These are phyloP conservation scores for Fusarium tricinctum DNA, from an alignment of 2,329 filamentous ascomycete genomes.

Conservation along the genomic window DNA sequence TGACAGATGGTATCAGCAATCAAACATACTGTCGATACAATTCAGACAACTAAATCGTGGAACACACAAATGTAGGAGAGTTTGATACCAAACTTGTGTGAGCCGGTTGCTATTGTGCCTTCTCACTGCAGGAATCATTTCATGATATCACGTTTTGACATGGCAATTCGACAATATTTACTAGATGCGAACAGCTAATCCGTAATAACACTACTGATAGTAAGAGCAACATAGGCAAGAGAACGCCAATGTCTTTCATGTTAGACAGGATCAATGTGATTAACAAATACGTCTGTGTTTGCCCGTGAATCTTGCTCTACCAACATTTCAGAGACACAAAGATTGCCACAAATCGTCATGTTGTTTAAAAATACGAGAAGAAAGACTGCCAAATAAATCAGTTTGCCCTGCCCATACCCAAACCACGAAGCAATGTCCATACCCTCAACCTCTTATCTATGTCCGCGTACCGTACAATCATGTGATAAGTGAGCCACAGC, in stretches of 20 bases:
- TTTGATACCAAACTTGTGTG: too few relatives aligned
- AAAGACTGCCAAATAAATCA: not conserved
- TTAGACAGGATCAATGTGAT: not conserved
- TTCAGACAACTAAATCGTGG: too few relatives aligned
- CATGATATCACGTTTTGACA: too few relatives aligned
- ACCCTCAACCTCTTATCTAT: not conserved
- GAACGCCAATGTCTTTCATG: not conserved
- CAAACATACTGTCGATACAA: too few relatives aligned
- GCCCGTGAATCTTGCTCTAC: not conserved
- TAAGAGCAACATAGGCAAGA: not conserved
- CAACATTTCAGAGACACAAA: not conserved
- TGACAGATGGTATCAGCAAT: too few relatives aligned
- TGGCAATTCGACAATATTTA: too few relatives aligned
- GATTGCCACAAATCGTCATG: not conserved
- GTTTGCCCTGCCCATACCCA: not conserved
- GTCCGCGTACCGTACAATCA: slow-evolving; percentile 16
- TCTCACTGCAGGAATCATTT: too few relatives aligned
- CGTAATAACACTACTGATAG: too few relatives aligned
- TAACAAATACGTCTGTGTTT: not conserved
- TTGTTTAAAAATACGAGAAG: not conserved
- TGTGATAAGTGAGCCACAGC: slow-evolving; percentile 38
- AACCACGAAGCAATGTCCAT: not conserved
- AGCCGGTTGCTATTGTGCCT: too few relatives aligned
- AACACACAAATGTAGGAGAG: too few relatives aligned
- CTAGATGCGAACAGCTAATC: too few relatives aligned